These are phyloP conservation scores for Kondoa malvinella DNA, from an alignment of 768 basidiomycete species.

Conservation along the genomic window DNA sequence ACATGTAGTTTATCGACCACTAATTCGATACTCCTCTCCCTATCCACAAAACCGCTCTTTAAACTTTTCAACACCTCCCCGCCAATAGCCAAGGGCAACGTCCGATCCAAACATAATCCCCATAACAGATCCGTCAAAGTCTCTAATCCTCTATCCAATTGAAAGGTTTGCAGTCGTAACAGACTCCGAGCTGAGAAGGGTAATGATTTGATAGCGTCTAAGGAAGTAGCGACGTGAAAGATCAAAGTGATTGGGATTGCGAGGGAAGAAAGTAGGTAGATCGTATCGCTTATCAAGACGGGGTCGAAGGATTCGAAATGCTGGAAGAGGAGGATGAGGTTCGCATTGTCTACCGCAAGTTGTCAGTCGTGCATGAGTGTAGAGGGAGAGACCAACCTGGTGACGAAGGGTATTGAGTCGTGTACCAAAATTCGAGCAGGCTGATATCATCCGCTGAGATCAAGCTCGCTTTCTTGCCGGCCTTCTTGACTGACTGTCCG, in stretches of 20 bases:
- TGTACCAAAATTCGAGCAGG: slow-evolving; percentile 5
- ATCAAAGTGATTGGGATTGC: not conserved
- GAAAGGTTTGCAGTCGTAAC: not conserved
- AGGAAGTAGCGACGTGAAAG: not conserved
- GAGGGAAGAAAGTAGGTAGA: slow-evolving; percentile 2
- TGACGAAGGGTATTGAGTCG: too few relatives aligned
- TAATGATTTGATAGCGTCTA: not conserved
- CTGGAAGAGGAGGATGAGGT: slow-evolving; percentile 9
- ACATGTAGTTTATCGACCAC: not conserved
- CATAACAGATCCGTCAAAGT: not conserved
- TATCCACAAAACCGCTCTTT: not conserved
- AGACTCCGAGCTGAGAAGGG: not conserved
- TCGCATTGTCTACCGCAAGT: slow-evolving; percentile 1
- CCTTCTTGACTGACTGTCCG: not conserved
- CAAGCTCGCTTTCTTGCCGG: slow-evolving; percentile 6
- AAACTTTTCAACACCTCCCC: not conserved
- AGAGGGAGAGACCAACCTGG: too few relatives aligned
- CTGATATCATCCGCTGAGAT: slow-evolving; percentile 15
- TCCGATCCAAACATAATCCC: not conserved
- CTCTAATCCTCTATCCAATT: not conserved
- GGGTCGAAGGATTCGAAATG: slow-evolving; percentile 18
- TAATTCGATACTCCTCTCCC: not conserved
- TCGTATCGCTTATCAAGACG: slow-evolving; percentile 2
- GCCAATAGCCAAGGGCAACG: not conserved
- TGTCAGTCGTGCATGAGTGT: too few relatives aligned